Conservation (phyloP, 208 protist species). For the Crithidia fasciculata region DNA sequence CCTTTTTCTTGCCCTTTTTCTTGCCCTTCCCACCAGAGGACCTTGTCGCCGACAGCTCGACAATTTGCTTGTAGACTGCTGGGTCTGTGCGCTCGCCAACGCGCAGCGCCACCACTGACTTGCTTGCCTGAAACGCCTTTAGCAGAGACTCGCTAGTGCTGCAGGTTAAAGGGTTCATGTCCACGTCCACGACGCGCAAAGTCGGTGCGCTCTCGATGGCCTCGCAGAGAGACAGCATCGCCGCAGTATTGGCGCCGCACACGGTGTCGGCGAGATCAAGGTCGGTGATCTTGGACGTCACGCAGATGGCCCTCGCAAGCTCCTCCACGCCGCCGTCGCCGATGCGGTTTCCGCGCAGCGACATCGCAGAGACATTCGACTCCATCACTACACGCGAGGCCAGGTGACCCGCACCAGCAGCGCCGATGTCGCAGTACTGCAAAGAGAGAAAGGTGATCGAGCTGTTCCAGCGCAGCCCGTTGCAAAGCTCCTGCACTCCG, state of each 20-base stretch:
- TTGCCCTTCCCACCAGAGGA: slow-evolving; percentile 38
- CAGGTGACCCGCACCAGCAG: slow-evolving; percentile 48
- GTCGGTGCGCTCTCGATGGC: slow-evolving; percentile 64
- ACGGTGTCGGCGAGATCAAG: slow-evolving; percentile 85
- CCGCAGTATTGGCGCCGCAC: slow-evolving; percentile 58
- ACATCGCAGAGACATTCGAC: slow-evolving; percentile 72
- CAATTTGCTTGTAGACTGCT: slow-evolving; percentile 66
- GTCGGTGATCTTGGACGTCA: slow-evolving; percentile 59
- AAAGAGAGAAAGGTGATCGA: slow-evolving; percentile 71
- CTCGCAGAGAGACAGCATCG: slow-evolving; percentile 80
- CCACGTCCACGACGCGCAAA: slow-evolving; percentile 70
- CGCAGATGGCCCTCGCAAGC: slow-evolving; percentile 60
- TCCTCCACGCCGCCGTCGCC: slow-evolving; percentile 67
- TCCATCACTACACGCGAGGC: slow-evolving; percentile 71
- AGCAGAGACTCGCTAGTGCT: slow-evolving; percentile 55
- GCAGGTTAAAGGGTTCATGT: slow-evolving; percentile 74
- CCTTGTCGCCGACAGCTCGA: slow-evolving; percentile 54
- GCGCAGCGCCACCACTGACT: slow-evolving; percentile 43
- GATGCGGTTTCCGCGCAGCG: slow-evolving; percentile 72
- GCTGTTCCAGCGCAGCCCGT: slow-evolving; percentile 85
- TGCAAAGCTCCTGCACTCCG: slow-evolving; percentile 65
- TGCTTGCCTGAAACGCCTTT: slow-evolving; percentile 61
- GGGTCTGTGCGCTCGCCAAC: slow-evolving; percentile 74
- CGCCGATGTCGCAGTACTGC: slow-evolving; percentile 76
- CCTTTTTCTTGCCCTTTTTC: slow-evolving; percentile 40